These are phyloP conservation scores for Fusarium newnesense DNA, from an alignment of 2,329 filamentous ascomycete genomes.

Conservation along the genomic window DNA sequence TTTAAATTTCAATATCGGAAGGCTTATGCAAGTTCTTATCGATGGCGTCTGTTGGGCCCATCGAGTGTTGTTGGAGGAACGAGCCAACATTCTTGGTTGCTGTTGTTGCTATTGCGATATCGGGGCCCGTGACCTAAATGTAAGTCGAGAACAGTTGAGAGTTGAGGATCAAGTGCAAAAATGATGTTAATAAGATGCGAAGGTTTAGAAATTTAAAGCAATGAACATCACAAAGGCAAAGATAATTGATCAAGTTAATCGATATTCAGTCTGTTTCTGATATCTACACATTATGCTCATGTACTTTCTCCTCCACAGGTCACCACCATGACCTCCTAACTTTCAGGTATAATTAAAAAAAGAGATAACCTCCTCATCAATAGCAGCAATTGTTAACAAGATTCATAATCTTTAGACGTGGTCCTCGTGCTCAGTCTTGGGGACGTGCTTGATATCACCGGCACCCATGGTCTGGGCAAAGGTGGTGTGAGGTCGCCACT, in stretches of 20 bases:
- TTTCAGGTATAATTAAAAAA: slow-evolving; percentile 27
- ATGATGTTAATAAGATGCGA: neutral
- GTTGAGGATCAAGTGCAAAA: neutral
- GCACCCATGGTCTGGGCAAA: slow-evolving; percentile 63
- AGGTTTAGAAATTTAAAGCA: accelerated
- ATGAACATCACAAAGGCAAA: neutral
- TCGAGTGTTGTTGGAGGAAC: neutral
- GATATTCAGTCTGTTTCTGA: slow-evolving; percentile 35
- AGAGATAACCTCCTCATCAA: slow-evolving; percentile 6
- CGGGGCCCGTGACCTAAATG: neutral
- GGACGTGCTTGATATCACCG: slow-evolving; percentile 43
- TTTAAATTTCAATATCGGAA: neutral
- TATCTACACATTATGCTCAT: slow-evolving; percentile 39
- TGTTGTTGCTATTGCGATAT: neutral
- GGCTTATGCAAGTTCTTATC: neutral
- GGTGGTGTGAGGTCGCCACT: slow-evolving; percentile 78
- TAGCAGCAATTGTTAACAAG: neutral
- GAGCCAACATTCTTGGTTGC: neutral
- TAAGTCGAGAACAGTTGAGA: neutral
- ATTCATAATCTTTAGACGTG: slow-evolving; percentile 43
- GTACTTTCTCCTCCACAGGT: slow-evolving; percentile 12
- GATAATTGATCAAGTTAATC: slow-evolving; percentile 2
- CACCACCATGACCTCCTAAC: neutral
- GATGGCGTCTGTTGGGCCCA: neutral
- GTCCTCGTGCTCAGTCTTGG: slow-evolving; percentile 46